These are phyloP conservation scores for Aureobasidium melanogenum DNA, from an alignment of 2,329 filamentous ascomycete species.

Conservation along the genomic window DNA sequence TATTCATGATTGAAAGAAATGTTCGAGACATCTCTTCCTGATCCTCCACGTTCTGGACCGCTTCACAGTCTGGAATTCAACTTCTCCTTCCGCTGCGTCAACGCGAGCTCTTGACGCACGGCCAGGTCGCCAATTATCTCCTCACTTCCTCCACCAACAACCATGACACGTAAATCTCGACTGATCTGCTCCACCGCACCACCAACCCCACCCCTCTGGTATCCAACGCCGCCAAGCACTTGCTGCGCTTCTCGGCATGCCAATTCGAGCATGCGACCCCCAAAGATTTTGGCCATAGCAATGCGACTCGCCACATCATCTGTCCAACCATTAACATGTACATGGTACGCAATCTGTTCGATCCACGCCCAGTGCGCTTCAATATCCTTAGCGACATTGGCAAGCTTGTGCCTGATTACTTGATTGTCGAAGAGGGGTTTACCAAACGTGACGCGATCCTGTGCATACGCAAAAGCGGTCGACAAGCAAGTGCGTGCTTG, in stretches of 20 bases:
- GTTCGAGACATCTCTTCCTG: too few species aligned
- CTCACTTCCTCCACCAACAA: conserved; percentile 28
- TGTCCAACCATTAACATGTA: too few species aligned
- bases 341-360: conserved; percentile 19
- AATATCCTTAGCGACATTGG: conserved; percentile 22
- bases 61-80: too few species aligned
- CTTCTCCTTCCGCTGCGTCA: too few species aligned
- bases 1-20: too few species aligned
- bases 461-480: conserved; percentile 24
- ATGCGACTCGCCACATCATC: conserved; percentile 29
- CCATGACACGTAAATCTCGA: conserved; percentile 42
- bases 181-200: conserved; percentile 46
- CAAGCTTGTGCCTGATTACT: conserved; percentile 26
- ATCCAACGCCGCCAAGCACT: conserved; percentile 45
- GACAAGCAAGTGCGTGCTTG: conserved; percentile 10
- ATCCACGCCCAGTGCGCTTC: conserved; percentile 25
- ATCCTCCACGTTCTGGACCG: too few species aligned
- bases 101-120: conserved; percentile 22
- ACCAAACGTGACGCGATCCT: conserved; percentile 27
- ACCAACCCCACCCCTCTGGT: conserved; percentile 42
- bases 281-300: conserved; percentile 38
- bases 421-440: conserved; percentile 26
- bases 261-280: conserved; percentile 44
- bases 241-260: conserved; percentile 49
- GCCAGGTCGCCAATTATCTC: conserved; percentile 28